Evolutionary conservation across 176 grass and related monocot genomes (phyloP).

Genomic region (Panicum miliaceum): DNA sequence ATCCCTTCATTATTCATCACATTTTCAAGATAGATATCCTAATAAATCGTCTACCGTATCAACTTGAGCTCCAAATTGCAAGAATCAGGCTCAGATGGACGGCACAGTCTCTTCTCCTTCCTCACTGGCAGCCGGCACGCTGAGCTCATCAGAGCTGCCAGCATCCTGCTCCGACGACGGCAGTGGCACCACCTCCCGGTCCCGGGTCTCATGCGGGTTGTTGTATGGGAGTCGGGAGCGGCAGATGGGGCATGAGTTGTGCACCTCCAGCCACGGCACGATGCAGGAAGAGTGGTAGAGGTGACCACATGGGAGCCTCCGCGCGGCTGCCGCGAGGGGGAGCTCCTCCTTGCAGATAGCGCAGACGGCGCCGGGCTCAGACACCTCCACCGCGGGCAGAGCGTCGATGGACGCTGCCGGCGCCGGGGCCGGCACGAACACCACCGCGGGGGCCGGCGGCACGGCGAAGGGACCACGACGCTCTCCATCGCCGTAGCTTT

Average conservation of each 20-base stretch:
- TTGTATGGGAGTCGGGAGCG: conserved; percentile 47
- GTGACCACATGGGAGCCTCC: conserved; percentile 73
- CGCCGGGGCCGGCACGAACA: conserved; percentile 46
- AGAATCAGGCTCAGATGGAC: too few relatives aligned
- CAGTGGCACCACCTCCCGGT: neutral
- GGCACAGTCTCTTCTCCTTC: conserved; percentile 23
- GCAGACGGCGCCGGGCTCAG: conserved; percentile 52
- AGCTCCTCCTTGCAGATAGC: conserved; percentile 91
- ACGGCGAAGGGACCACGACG: conserved; percentile 25
- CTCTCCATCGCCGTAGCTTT: conserved; percentile 14
- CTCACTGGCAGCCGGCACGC: conserved; percentile 43
- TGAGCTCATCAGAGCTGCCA: conserved; percentile 33
- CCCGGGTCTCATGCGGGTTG: neutral
- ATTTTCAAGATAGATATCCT: too few relatives aligned
- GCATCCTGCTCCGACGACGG: conserved; percentile 5
- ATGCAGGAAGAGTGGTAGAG: conserved; percentile 84
- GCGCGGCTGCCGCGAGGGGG: conserved; percentile 33
- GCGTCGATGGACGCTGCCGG: conserved; percentile 60
- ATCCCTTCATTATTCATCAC: neutral
- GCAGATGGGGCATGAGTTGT: conserved; percentile 87
- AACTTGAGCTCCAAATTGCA: neutral
- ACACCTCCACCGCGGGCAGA: conserved; percentile 63
- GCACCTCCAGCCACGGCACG: conserved; percentile 79
- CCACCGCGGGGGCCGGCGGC: conserved; percentile 41
- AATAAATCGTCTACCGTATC: too few relatives aligned